Conservation (phyloP, 192 early-diverging fungal species). For the Coemansia sp. region DNA sequence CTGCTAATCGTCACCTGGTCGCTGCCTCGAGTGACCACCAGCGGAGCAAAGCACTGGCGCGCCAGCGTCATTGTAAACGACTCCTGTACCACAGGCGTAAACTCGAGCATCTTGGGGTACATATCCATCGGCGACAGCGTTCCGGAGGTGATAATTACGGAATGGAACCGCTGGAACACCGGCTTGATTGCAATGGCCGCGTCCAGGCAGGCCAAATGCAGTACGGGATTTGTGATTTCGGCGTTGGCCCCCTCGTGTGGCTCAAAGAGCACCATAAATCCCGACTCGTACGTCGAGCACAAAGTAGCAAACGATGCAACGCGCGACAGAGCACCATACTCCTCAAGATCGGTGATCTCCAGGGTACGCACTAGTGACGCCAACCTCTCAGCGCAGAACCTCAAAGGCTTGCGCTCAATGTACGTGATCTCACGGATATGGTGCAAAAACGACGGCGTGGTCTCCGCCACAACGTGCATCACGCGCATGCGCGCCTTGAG, state of each 20-base stretch:
- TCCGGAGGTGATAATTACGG: constrained; percentile 97
- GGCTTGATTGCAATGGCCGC: constrained; percentile 95
- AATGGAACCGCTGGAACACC: constrained; percentile 92
- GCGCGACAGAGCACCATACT: constrained; percentile 75
- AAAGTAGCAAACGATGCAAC: constrained; percentile 94
- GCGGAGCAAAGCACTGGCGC: constrained; percentile 91
- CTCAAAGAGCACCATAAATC: constrained; percentile 94
- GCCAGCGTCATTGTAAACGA: constrained; percentile 97
- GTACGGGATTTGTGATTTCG: constrained; percentile 90
- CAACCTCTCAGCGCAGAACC: constrained; percentile 92
- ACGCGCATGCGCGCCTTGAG: constrained; percentile 96
- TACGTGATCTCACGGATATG: constrained; percentile 93
- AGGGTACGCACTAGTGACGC: constrained; percentile 87
- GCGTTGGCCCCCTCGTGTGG: constrained; percentile 93
- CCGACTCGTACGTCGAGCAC: constrained; percentile 93
- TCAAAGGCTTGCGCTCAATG: constrained; percentile 91
- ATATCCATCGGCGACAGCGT: constrained; percentile 99
- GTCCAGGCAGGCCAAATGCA: constrained; percentile 94
- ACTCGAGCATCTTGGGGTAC: constrained; percentile 93
- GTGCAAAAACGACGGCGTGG: constrained; percentile 87
- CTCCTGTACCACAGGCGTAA: constrained; percentile 81
- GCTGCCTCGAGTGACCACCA: constrained; percentile 95
- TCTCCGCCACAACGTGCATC: constrained; percentile 96
- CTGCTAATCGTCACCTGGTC: constrained; percentile 98
- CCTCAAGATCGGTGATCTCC: constrained; percentile 89